phyloP scores from a whole-genome alignment of 768 basidiomycete genomes.

The Galerina sulciceps region DNA sequence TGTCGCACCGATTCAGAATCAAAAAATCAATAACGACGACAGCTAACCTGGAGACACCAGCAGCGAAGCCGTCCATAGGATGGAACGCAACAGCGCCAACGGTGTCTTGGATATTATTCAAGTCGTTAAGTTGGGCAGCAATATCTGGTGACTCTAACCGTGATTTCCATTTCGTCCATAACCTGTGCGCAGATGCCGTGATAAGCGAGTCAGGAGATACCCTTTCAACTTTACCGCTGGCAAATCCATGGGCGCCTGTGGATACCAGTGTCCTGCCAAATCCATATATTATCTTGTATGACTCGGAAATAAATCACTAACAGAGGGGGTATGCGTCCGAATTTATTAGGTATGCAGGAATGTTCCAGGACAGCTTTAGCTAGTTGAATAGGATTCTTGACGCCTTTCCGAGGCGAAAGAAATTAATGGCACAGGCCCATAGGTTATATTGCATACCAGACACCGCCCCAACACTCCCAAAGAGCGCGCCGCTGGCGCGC shows the following conservation, averaged over 20 bases:
- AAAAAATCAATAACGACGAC: not conserved
- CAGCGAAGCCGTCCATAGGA: conserved; percentile 48
- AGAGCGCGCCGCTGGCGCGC: conserved; percentile 31
- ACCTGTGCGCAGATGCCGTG: conserved; percentile 46
- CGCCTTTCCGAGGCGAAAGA: conserved; percentile 41
- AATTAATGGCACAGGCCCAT: not conserved
- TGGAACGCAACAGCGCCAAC: conserved; percentile 78
- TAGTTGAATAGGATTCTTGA: conserved; percentile 70
- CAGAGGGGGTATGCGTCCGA: conserved; percentile 77
- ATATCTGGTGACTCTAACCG: conserved; percentile 34
- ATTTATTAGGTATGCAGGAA: conserved; percentile 44
- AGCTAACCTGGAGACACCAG: conserved; percentile 75
- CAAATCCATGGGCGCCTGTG: conserved; percentile 64
- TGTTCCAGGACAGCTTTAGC: conserved; percentile 63
- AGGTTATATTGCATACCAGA: conserved; percentile 48
- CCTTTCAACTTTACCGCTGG: conserved; percentile 32
- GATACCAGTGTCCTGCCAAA: conserved; percentile 59
- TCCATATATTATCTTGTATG: not conserved
- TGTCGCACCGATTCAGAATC: conserved; percentile 27
- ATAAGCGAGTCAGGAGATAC: conserved; percentile 53
- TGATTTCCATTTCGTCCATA: conserved; percentile 68
- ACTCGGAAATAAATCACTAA: conserved; percentile 33
- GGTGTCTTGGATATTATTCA: conserved; percentile 67
- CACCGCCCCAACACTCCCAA: conserved; percentile 77
- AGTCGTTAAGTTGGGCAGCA: conserved; percentile 4